Evolutionary conservation across 208 protist species (phyloP).

Genomic region (Leishmania braziliensis): DNA sequence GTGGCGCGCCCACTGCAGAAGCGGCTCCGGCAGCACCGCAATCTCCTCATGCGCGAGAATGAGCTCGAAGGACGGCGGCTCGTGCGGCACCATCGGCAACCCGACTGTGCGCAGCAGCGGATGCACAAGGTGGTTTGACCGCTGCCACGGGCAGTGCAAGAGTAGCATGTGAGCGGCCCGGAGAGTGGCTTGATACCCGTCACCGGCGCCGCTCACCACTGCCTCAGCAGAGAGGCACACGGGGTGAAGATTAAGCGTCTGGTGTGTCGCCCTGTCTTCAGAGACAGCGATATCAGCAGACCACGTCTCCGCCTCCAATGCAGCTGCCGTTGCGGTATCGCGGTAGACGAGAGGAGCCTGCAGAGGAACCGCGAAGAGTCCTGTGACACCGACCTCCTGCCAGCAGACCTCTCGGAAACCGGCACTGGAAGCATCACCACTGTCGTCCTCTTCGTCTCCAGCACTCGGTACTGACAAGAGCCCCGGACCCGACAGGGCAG

Average conservation of each 20-base stretch:
- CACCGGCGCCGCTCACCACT: neutral
- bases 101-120: conserved; percentile 40
- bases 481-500: neutral
- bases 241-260: conserved; percentile 14
- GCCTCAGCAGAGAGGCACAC: conserved; percentile 9
- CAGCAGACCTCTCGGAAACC: conserved; percentile 41
- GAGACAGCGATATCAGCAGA: neutral
- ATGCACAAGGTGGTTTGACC: conserved; percentile 48
- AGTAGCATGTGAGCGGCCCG: conserved; percentile 33
- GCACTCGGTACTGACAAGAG: neutral
- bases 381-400: conserved; percentile 68
- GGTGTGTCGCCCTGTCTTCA: neutral
- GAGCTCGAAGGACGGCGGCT: conserved; percentile 29
- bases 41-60: conserved; percentile 39
- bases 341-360: conserved; percentile 41
- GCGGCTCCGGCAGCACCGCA: conserved; percentile 33
- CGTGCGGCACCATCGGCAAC: conserved; percentile 21
- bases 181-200: neutral
- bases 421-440: conserved; percentile 9
- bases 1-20: conserved; percentile 26
- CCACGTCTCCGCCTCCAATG: neutral
- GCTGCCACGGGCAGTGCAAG: conserved; percentile 57
- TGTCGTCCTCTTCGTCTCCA: conserved; percentile 28
- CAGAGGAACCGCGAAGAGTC: conserved; percentile 53
- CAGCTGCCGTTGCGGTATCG: conserved; percentile 13